phyloP scores from a whole-genome alignment of 2,329 filamentous ascomycete species.

The Akanthomyces dipterigenus region DNA sequence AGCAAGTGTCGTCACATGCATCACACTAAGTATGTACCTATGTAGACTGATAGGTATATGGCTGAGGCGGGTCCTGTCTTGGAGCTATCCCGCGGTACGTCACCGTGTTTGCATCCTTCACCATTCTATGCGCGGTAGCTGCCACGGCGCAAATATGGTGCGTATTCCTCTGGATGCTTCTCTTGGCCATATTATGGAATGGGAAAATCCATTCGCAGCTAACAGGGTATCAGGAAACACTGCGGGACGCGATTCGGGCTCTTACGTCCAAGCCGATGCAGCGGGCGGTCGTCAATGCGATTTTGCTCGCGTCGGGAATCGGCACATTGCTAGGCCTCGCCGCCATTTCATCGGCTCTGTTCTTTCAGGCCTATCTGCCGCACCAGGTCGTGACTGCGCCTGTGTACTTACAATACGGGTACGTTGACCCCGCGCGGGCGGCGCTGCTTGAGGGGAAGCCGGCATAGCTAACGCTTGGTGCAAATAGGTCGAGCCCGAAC shows the following conservation, averaged over 20 bases:
- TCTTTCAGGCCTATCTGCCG: slow-evolving; percentile 52
- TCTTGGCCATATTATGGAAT: not conserved
- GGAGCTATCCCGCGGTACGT: not conserved
- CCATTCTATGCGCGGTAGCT: not conserved
- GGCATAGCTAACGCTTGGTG: not conserved
- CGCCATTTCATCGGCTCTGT: slow-evolving; percentile 41
- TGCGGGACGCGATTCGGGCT: slow-evolving; percentile 29
- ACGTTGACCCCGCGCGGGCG: slow-evolving; percentile 17
- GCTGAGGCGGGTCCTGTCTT: not conserved
- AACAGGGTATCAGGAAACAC: slow-evolving; percentile 21
- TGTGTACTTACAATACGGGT: slow-evolving; percentile 55
- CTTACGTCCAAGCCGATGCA: slow-evolving; percentile 46
- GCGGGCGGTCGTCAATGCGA: slow-evolving; percentile 40
- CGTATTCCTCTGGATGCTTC: not conserved
- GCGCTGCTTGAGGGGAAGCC: not conserved
- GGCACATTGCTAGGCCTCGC: slow-evolving; percentile 41
- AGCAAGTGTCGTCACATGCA: slow-evolving; percentile 4
- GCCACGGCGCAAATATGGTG: slow-evolving; percentile 2
- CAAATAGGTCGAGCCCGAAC: slow-evolving; percentile 38
- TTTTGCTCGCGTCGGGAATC: slow-evolving; percentile 37
- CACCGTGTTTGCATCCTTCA: not conserved
- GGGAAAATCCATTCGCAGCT: not conserved
- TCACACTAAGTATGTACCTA: not conserved
- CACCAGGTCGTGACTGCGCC: slow-evolving; percentile 46
- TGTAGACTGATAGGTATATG: not conserved